Base-by-base conservation (phyloP, 2,329 filamentous ascomycete genomes). In the Pyrenophora teres region DNA sequence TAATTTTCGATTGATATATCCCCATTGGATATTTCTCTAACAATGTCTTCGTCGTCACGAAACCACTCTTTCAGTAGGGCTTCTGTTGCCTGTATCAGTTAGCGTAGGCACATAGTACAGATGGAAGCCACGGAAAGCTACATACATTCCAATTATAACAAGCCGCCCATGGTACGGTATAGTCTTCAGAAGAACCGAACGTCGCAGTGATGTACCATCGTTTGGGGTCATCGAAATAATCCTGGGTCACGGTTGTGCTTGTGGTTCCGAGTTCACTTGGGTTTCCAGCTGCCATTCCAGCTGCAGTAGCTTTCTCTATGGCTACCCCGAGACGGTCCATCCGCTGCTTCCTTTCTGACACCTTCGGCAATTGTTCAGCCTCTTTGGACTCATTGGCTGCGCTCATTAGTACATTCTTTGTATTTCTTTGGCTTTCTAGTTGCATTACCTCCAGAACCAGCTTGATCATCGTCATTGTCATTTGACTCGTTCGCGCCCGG, bases 331-430 rank as follows among this genome's bases (percentile, higher is more conserved):
- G 16, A 21, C 36, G 36, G 19, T 39, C 36, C 16, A 39, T 39
- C 2, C 25, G 16, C 12, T 19, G 16, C 8, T 39, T 39, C 18
- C 19, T n/a, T 23, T 13, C 19, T 0, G 81, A 36, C 33, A 36
- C 15, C n/a, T 25, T 21, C 19, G 19, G 19, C 5, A 21, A 5
- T 21, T 21, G 19, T 21, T 21, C 19, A 21, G 5, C 19, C 19
- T 21, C 19, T 21, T 21, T 21, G 19, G 19, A 21, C 13, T 36
- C 33, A 36, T 18, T 10, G 18, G 8, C 15, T 18, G 33, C 8
- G 4, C n/a, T 35, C 9, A 35, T 15, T 35, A 35, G 33, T 5
- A 16, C 31, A 21, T 21, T 25, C n/a, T 15, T 35, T 16, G 13
- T 15, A 35, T 16, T 7, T 6, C 10, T 7, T 9, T 13, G 7